Conservation (phyloP, 2,329 filamentous ascomycete genomes). For the Penicillium thymicola region DNA sequence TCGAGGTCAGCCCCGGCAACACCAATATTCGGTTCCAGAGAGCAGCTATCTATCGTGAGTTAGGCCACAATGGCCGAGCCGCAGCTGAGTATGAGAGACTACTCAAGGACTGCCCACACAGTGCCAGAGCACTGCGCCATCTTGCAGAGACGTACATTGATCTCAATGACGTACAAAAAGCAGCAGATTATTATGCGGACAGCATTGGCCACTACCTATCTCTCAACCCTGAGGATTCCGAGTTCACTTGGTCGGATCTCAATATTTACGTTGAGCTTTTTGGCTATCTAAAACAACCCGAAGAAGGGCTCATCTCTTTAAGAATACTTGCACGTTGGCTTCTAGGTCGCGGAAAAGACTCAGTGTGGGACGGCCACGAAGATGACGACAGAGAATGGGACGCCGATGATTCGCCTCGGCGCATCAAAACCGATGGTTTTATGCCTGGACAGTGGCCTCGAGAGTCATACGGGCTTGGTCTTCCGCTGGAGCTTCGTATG, state of each 20-base stretch:
- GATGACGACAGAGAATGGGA: slow-evolving; percentile 91
- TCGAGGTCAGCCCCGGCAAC: slow-evolving; percentile 52
- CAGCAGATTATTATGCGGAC: slow-evolving; percentile 51
- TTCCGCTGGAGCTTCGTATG: slow-evolving; percentile 78
- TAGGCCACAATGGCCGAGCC: slow-evolving; percentile 47
- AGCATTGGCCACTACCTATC: slow-evolving; percentile 51
- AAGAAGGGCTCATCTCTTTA: slow-evolving; percentile 65
- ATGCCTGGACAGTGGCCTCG: slow-evolving; percentile 51
- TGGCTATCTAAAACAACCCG: slow-evolving; percentile 60
- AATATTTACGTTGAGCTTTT: slow-evolving; percentile 83
- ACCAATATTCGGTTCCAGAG: slow-evolving; percentile 54
- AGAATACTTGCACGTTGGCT: slow-evolving; percentile 78
- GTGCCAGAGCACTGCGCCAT: slow-evolving; percentile 53
- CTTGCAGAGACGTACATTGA: slow-evolving; percentile 58
- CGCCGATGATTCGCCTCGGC: slow-evolving; percentile 63
- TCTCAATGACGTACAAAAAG: slow-evolving; percentile 47
- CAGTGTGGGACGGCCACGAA: slow-evolving; percentile 69
- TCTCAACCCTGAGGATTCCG: slow-evolving; percentile 43
- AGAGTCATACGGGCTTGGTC: slow-evolving; percentile 64
- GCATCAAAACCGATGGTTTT: slow-evolving; percentile 61
- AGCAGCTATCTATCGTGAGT: slow-evolving; percentile 54
- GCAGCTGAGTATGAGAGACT: slow-evolving; percentile 54
- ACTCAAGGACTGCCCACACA: slow-evolving; percentile 52
- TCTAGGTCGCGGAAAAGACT: slow-evolving; percentile 69
- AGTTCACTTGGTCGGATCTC: slow-evolving; percentile 73